phyloP scores from a whole-genome alignment of 1,139 yeast genomes.

The Candida sp. region DNA sequence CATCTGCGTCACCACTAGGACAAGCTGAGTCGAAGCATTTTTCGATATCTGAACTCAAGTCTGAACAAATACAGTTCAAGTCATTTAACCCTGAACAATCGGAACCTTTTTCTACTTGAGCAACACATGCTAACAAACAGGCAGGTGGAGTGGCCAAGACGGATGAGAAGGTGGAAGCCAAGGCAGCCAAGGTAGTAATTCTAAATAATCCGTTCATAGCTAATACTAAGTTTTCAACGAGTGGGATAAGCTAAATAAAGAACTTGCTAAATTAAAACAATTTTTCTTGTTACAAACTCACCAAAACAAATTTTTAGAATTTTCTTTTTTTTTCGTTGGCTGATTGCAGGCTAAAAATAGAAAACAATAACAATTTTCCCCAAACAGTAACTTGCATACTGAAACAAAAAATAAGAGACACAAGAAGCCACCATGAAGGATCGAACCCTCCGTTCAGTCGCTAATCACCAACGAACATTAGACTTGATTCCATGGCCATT shows the following conservation, averaged over 20 bases:
- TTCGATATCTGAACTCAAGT: slow-evolving; percentile 47
- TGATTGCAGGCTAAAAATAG: background rate
- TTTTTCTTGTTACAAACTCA: too few species aligned
- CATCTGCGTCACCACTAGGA: slow-evolving; percentile 55
- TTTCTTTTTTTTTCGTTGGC: background rate
- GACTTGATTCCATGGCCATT: slow-evolving; percentile 41
- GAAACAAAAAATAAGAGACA: too few species aligned
- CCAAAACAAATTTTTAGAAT: background rate
- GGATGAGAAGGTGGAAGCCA: slow-evolving; percentile 46
- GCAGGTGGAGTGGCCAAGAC: slow-evolving; percentile 82
- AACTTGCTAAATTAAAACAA: too few species aligned
- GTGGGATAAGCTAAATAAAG: background rate
- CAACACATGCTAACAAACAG: slow-evolving; percentile 84
- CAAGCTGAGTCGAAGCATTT: slow-evolving; percentile 62
- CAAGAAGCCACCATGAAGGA: too few species aligned
- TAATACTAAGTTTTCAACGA: background rate
- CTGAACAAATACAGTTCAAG: slow-evolving; percentile 62
- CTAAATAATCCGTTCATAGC: slow-evolving; percentile 5
- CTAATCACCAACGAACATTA: slow-evolving; percentile 29
- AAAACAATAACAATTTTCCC: background rate
- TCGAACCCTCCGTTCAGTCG: too few species aligned
- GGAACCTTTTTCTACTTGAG: slow-evolving; percentile 58
- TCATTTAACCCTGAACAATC: slow-evolving; percentile 58
- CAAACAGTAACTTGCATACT: background rate
- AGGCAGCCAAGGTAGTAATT: slow-evolving; percentile 46